Conservation (phyloP, 2,329 filamentous ascomycete species). For the Fusarium torulosum region DNA sequence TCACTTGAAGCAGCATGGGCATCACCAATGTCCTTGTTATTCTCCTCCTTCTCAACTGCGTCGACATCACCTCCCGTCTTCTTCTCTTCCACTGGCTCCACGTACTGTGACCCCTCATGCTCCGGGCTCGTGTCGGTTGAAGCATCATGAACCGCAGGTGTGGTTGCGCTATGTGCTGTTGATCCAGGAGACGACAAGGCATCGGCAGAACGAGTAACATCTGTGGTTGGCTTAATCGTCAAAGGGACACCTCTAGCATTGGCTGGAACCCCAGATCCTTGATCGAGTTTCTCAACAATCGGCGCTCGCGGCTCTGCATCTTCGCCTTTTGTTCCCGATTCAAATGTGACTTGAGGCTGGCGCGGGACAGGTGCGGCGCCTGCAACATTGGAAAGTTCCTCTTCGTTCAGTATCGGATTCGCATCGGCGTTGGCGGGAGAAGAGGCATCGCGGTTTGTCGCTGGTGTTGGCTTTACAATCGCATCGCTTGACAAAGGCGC, state of each 20-base stretch:
- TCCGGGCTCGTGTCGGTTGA: slow-evolving; percentile 82
- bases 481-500: slow-evolving; percentile 13
- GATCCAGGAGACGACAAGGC: slow-evolving; percentile 70
- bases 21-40: slow-evolving; percentile 4
- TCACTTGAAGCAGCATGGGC: slow-evolving; percentile 26
- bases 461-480: slow-evolving; percentile 28
- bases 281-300: slow-evolving; percentile 12
- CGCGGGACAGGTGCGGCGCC: slow-evolving; percentile 22
- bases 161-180: slow-evolving; percentile 79
- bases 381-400: neutral
- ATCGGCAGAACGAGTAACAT: slow-evolving; percentile 57
- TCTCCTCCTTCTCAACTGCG: slow-evolving; percentile 42
- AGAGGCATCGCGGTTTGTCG: slow-evolving; percentile 20
- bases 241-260: slow-evolving; percentile 26
- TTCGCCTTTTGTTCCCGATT: slow-evolving; percentile 50
- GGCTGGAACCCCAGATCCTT: slow-evolving; percentile 9
- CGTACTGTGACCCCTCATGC: slow-evolving; percentile 71
- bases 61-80: slow-evolving; percentile 56
- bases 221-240: slow-evolving; percentile 53
- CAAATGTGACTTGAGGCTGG: slow-evolving; percentile 51
- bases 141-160: slow-evolving; percentile 74
- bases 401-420: slow-evolving; percentile 1
- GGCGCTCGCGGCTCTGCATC: slow-evolving; percentile 14
- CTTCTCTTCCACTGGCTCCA: slow-evolving; percentile 62
- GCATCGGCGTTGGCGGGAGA: slow-evolving; percentile 5